Evolutionary conservation across 495 filamentous ascomycete genomes (phyloP).

Genomic region (Penicillium silybi): DNA sequence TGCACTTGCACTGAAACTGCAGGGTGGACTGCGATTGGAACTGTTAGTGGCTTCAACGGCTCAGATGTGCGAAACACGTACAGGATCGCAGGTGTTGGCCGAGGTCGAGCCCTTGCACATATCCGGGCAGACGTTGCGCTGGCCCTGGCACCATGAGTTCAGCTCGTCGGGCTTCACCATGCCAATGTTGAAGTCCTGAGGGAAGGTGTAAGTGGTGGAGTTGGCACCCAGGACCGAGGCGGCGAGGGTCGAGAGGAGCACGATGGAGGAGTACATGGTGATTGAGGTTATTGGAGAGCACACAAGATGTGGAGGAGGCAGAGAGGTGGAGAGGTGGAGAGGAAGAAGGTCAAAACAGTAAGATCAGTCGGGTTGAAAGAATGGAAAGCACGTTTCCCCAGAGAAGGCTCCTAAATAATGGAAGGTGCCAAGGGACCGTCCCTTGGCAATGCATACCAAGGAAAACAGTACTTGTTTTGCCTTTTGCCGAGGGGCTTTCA

Average conservation of each 20-base stretch:
- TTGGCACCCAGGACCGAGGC: slow-evolving; percentile 25
- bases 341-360: slow-evolving; percentile 18
- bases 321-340: slow-evolving; percentile 17
- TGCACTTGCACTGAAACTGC: slow-evolving; percentile 51
- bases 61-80: slow-evolving; percentile 24
- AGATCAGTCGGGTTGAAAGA: no score
- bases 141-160: slow-evolving; percentile 40
- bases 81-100: slow-evolving; percentile 40
- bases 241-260: slow-evolving; percentile 34
- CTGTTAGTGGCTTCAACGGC: not conserved
- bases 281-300: slow-evolving; percentile 5
- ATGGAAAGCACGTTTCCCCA: not conserved
- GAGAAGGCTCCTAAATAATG: not conserved
- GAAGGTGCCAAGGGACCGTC: not conserved
- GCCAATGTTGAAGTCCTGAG: slow-evolving; percentile 37
- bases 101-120: slow-evolving; percentile 41
- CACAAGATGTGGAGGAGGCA: slow-evolving; percentile 12
- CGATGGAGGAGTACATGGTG: slow-evolving; percentile 32
- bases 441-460: not conserved
- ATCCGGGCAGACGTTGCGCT: slow-evolving; percentile 44
- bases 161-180: slow-evolving; percentile 22
- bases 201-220: slow-evolving; percentile 33
- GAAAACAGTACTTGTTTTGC: slow-evolving; percentile 2
- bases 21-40: slow-evolving; percentile 39
- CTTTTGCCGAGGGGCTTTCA: not conserved